A percentile compares a stretch with the other conserved stretches of the same genome.
Evolutionary conservation across 164 flowering plant genomes (phyloP).

Genomic region (Vitis rotundifolia): DNA sequence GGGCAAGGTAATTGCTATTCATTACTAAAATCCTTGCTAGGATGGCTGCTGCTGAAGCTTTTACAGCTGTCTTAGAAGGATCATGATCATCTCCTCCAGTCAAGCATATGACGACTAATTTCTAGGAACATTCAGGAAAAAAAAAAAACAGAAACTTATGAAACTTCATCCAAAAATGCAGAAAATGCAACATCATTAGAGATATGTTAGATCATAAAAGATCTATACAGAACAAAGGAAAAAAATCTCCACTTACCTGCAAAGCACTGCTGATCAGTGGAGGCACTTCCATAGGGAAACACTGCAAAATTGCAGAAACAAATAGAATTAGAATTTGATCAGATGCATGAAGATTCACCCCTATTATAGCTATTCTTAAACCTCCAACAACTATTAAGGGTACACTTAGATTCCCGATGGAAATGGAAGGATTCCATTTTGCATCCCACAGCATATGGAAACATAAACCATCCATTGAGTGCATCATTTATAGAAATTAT

Average conservation of each 20-base stretch:
- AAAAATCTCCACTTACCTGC: conserved; percentile 48
- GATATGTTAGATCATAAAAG: neutral
- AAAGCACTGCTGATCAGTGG: conserved; percentile 70
- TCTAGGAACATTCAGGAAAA: conserved; percentile 40
- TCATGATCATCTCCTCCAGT: conserved; percentile 84
- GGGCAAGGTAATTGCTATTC: conserved; percentile 82
- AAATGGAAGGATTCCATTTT: too few species aligned
- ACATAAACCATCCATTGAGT: too few species aligned
- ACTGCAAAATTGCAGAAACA: conserved; percentile 44
- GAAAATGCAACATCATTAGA: neutral
- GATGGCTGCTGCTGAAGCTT: conserved; percentile 79
- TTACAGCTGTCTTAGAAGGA: conserved; percentile 78
- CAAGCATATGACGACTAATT: conserved; percentile 70
- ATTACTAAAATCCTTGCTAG: conserved; percentile 85
- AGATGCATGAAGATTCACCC: neutral
- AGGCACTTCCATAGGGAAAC: conserved; percentile 80
- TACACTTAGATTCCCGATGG: too few species aligned
- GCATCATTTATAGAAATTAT: too few species aligned
- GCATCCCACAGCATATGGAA: too few species aligned
- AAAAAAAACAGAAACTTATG: neutral
- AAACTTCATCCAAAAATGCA: neutral
- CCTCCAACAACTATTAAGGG: too few species aligned
- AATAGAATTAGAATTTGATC: neutral
- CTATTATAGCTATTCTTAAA: too few species aligned
- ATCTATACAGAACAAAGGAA: neutral